Conservation (phyloP, 768 basidiomycete genomes). For the Lactarius pseudohatsudake region DNA sequence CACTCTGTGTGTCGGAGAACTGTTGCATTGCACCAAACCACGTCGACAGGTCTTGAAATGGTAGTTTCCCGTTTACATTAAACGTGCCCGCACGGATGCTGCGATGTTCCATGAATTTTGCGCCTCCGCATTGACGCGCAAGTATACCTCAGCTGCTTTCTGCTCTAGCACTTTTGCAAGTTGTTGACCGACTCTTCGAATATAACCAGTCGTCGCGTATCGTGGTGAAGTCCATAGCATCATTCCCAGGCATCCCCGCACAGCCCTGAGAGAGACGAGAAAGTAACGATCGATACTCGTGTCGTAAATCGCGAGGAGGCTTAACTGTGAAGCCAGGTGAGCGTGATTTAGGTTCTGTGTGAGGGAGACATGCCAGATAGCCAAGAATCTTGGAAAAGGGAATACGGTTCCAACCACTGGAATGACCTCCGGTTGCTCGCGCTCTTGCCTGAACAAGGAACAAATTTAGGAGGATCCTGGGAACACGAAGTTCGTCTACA, state of each 20-base stretch:
- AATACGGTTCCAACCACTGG: conserved; percentile 26
- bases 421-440: not conserved
- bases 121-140: conserved; percentile 5
- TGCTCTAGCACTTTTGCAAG: conserved; percentile 14
- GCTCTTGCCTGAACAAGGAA: conserved; percentile 11
- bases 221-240: conserved; percentile 52
- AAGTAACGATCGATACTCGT: conserved; percentile 47
- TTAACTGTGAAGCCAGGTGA: conserved; percentile 13
- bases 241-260: conserved; percentile 65
- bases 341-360: not conserved
- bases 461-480: not conserved
- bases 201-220: conserved; percentile 66
- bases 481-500: not conserved
- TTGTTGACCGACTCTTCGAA: conserved; percentile 26
- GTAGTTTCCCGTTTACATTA: conserved; percentile 79
- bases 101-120: conserved; percentile 6
- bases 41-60: conserved; percentile 66
- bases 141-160: conserved; percentile 28
- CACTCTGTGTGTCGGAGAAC: not conserved
- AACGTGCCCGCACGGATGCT: conserved; percentile 78
- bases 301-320: conserved; percentile 55
- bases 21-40: conserved; percentile 50
- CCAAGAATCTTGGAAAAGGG: conserved; percentile 24
- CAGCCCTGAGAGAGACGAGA: conserved; percentile 55
- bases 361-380: conserved; percentile 19